Evolutionary conservation across 1,139 yeast species (phyloP).

Genomic region (Pichia terricola): DNA sequence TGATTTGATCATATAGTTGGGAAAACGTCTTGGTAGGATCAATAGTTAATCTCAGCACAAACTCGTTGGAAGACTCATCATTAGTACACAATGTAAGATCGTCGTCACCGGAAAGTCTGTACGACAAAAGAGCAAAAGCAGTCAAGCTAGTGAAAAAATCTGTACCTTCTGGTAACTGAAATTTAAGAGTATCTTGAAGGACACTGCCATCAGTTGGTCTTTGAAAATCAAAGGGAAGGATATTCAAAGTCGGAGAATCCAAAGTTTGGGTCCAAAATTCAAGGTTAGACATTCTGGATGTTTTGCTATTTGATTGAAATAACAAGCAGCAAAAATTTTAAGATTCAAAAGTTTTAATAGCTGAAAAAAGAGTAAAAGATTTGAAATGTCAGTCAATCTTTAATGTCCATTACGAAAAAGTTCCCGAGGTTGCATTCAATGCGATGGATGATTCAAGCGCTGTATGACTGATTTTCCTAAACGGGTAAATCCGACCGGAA

Average conservation of each 20-base stretch:
- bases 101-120: constrained; percentile 86
- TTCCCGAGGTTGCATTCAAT: too few species aligned
- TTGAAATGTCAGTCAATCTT: too few species aligned
- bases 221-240: constrained; percentile 79
- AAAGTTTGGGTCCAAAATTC: constrained; percentile 60
- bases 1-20: constrained; percentile 40
- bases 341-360: too few species aligned
- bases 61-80: constrained; percentile 26
- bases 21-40: constrained; percentile 44
- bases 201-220: constrained; percentile 66
- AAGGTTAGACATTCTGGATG: constrained; percentile 15
- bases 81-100: constrained; percentile 81
- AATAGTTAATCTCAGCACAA: constrained; percentile 54
- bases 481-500: too few species aligned
- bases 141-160: constrained; percentile 51
- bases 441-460: too few species aligned
- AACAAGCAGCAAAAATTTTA: not conserved
- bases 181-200: constrained; percentile 49
- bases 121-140: constrained; percentile 62
- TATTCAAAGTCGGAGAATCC: constrained; percentile 77
- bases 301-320: not conserved
- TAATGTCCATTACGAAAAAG: too few species aligned
- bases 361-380: too few species aligned
- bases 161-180: constrained; percentile 27
- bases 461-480: too few species aligned